A percentile compares a stretch with the other conserved stretches of the same genome.
Conservation (phyloP, 2,329 filamentous ascomycete species). For the Ceratocystis papillata region DNA sequence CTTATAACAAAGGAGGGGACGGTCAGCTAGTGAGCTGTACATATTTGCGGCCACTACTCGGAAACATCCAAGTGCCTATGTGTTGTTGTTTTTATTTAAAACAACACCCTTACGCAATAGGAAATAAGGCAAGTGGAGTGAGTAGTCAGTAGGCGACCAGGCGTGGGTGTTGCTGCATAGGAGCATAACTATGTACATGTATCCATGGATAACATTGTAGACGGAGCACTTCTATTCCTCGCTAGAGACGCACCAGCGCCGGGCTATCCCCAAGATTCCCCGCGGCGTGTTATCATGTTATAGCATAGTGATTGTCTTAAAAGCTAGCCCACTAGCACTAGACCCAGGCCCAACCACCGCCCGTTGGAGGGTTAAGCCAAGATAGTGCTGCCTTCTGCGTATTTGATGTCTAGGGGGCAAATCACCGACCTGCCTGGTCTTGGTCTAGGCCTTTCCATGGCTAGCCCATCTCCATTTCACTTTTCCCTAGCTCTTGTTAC, state of each 20-base stretch:
- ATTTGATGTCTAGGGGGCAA: neutral
- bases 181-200: neutral
- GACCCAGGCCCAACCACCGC: neutral
- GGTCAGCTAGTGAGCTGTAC: too few relatives aligned
- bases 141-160: neutral
- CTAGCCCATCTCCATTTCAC: neutral
- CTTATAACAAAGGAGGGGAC: too few relatives aligned
- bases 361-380: neutral
- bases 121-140: neutral
- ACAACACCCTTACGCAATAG: neutral
- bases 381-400: constrained; percentile 3
- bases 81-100: neutral
- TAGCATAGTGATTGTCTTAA: constrained; percentile 9
- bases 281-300: constrained; percentile 3
- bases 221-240: neutral
- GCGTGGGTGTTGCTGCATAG: neutral
- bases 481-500: neutral
- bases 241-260: neutral
- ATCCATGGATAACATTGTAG: neutral
- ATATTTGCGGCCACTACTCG: too few relatives aligned
- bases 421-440: neutral
- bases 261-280: constrained; percentile 4
- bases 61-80: too few relatives aligned
- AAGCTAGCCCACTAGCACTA: neutral
- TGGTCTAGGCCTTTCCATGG: neutral